A percentile compares a stretch with the other conserved stretches of the same genome.
Conservation (phyloP, 495 filamentous ascomycete species). For the Opeltia flavorubescens region DNA sequence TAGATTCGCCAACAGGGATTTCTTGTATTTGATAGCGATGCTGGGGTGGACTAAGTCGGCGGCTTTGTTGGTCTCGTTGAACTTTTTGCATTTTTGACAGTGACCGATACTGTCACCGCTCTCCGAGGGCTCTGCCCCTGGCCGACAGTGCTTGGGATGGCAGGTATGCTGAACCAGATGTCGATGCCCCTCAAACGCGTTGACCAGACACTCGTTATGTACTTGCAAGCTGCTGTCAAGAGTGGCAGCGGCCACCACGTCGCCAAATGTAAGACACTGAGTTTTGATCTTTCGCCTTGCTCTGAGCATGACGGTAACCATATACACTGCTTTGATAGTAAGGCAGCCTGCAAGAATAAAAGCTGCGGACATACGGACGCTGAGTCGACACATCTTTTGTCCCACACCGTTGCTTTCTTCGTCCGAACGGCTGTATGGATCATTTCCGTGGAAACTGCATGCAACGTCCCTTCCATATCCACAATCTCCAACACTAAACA, state of each 20-base stretch:
- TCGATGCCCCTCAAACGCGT: neutral
- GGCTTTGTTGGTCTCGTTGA: neutral
- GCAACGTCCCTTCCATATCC: neutral
- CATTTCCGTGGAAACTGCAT: neutral
- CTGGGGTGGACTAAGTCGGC: neutral
- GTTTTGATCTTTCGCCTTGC: neutral
- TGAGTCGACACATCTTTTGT: neutral
- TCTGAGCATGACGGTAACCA: neutral
- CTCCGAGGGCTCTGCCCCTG: neutral
- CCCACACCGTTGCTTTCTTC: neutral
- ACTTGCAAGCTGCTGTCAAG: neutral
- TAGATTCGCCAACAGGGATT: neutral
- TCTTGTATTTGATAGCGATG: conserved; percentile 2
- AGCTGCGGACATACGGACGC: neutral
- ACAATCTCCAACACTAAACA: neutral
- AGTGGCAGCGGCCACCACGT: neutral
- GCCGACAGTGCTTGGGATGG: neutral
- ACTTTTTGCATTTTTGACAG: neutral
- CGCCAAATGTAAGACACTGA: neutral
- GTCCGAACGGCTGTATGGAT: neutral
- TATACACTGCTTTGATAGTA: neutral
- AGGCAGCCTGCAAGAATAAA: neutral
- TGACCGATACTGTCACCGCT: conserved; percentile 1
- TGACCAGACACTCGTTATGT: neutral
- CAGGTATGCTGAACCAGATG: conserved; percentile 1